Percentiles rank a stretch among this genome's conserved stretches.
These are phyloP conservation scores for Colletotrichum tabaci DNA, from an alignment of 2,329 filamentous ascomycete species.

Conservation along the genomic window DNA sequence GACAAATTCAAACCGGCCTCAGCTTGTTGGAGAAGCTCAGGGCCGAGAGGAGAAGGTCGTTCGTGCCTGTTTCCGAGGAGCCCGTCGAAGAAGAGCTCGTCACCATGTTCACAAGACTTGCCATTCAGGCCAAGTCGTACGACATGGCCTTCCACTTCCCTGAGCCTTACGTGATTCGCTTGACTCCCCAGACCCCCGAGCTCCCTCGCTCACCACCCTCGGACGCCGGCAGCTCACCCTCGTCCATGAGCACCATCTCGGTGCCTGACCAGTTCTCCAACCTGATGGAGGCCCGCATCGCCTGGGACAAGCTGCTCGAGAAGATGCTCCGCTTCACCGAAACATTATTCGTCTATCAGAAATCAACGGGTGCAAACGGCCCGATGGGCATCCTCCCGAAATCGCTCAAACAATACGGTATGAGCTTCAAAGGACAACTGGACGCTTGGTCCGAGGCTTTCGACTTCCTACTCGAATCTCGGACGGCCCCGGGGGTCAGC, in stretches of 20 bases:
- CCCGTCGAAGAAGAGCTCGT: constrained; percentile 72
- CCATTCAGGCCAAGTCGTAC: constrained; percentile 77
- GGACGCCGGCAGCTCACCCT: constrained; percentile 57
- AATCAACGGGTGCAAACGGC: constrained; percentile 60
- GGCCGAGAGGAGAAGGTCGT: constrained; percentile 58
- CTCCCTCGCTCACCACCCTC: constrained; percentile 60
- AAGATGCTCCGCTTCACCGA: constrained; percentile 73
- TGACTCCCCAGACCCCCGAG: constrained; percentile 56
- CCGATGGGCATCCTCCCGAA: constrained; percentile 68
- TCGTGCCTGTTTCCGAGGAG: constrained; percentile 59
- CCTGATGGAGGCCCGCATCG: constrained; percentile 68
- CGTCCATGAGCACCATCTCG: constrained; percentile 54
- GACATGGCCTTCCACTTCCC: constrained; percentile 79
- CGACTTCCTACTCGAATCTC: constrained; percentile 66
- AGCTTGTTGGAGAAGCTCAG: constrained; percentile 68
- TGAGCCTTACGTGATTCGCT: constrained; percentile 71
- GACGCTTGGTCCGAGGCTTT: constrained; percentile 71
- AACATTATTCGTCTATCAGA: constrained; percentile 61
- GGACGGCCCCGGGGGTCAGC: constrained; percentile 63
- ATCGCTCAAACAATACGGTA: constrained; percentile 63
- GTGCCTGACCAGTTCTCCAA: constrained; percentile 64
- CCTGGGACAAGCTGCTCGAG: constrained; percentile 71
- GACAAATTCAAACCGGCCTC: constrained; percentile 73
- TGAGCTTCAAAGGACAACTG: constrained; percentile 64
- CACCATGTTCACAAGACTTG: constrained; percentile 74